Evolutionary conservation across 352 stramenopile genomes (phyloP).

Genomic region (Globisporangium perplexum): DNA sequence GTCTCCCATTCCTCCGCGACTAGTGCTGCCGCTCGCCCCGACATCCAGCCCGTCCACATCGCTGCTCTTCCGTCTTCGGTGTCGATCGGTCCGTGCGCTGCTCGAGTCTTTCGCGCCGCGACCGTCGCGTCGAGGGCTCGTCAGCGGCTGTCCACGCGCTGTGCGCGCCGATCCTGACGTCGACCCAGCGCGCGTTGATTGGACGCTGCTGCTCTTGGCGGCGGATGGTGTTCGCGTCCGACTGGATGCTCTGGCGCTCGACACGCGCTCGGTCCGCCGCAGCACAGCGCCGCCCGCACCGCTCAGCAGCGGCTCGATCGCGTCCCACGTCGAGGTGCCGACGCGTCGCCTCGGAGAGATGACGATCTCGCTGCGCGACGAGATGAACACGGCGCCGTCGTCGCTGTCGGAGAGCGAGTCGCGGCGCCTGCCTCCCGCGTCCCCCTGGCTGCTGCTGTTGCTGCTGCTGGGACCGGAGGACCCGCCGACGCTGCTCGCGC

Average conservation of each 20-base stretch:
- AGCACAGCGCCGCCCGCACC: neutral
- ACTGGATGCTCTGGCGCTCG: neutral
- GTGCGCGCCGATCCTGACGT: neutral
- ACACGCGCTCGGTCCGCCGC: conserved; percentile 6
- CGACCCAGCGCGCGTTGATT: neutral
- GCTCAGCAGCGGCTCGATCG: conserved; percentile 5
- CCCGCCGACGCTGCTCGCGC: neutral
- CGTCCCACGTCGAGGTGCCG: conserved; percentile 11
- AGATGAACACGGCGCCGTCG: conserved; percentile 51
- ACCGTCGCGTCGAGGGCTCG: neutral
- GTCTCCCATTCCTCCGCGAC: neutral
- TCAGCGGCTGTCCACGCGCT: neutral
- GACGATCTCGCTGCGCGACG: conserved; percentile 48
- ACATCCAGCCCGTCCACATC: neutral
- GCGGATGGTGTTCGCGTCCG: neutral
- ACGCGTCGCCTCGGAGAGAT: conserved; percentile 40
- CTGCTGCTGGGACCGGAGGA: neutral
- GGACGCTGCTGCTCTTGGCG: neutral
- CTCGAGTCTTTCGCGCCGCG: neutral
- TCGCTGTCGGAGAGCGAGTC: conserved; percentile 13
- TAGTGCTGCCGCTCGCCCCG: neutral
- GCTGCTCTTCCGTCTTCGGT: neutral
- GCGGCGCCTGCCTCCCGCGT: neutral
- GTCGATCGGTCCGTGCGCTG: neutral
- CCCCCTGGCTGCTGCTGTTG: neutral